Base-by-base conservation (phyloP, 2,329 filamentous ascomycete genomes). In the Penicillium hesseltinei region DNA sequence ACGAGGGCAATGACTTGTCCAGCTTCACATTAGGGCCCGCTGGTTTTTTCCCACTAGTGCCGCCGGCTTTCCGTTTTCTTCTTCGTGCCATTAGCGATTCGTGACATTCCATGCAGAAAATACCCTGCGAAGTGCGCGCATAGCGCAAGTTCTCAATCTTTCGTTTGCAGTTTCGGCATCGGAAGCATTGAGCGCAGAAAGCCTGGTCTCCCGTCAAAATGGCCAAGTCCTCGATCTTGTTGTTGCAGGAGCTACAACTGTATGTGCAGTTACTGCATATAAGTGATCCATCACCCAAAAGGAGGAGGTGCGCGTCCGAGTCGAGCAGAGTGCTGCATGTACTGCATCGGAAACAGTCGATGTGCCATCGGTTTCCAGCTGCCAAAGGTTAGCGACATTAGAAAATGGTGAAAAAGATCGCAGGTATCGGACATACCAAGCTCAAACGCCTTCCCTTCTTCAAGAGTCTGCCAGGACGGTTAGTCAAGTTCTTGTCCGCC, bases 211-310 rank as follows among this genome's bases (percentile, higher is more conserved):
- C 94, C 0, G 94, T 99, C 65, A 99, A 82, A 74, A 99, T 99
- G 62, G 94, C 94, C 61, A 97, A 82, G 73, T 99, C 94, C 74
- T 99, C 94, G 66, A 99, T 99, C 81, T 99, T 99, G 80, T 96
- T 93, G 58, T 88, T 87, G 77, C 94, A 99, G 53, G 92, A 92
- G 75, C 88, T 96, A 81, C 94, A 99, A 82, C 92, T 97, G 76
- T 99, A 99, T 53, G 94, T 97, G 80, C 94, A 99, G 77, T 97
- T 96, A 80, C 96, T 97, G 83, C 94, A 99, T 68, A 99, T 97
- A 65, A 99, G 86, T 19, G 93, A 97, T 64, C 94, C 94, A 78
- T 99, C 94, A 73, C 94, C 94, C 62, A 99, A 90, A 27, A 99
- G 88, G 51, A 99, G 87, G 49, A 99, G 88, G 77, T 97, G 97